Evolutionary conservation across 2,329 filamentous ascomycete genomes (phyloP), one percentile per base, ranked within the genome.

Genomic region (Penicillium hordei): DNA sequence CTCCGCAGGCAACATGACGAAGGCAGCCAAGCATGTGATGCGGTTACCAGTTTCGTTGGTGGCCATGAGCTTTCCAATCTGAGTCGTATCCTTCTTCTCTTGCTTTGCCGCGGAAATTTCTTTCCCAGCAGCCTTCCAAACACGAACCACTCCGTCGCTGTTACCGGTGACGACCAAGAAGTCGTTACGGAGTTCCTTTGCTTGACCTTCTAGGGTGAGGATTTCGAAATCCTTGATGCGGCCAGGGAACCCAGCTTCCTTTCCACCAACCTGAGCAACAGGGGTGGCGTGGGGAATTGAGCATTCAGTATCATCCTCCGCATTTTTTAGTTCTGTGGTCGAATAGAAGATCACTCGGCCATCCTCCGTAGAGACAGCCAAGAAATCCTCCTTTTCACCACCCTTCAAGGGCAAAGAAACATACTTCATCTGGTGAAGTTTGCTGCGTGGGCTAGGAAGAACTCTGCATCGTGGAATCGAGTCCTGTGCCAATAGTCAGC

Each of bases 171-270:
- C 80, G 42, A 96, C 74, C 59, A 89, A 78, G 57, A 82, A 82
- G 60, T 70, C 77, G 38, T 72, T 62, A n/a, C 52, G 59, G 48
- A 61, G 52, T 45, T 72, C 69, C 52, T 67, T 68, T 8, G 65
- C 61, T 65, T 56, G 75, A 68, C 57, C 75, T 63, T 61, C 77
- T 2, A 81, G 58, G 13, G 75, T 70, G 48, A 94, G 67, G 34
- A 92, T 76, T 58, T 86, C 83, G 73, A 97, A 97, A 70, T 96
- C 93, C 78, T 97, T 99, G 73, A 97, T 87, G 51, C 94, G 86
- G 12, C 86, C 83, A 3, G 78, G 76, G 49, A 94, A 82, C 0
- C 87, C 88, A 2, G 81, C 82, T 31, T 84, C 81, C 64, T 84
- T 86, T 13, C 93, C 93, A 40, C 93, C 93, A 12, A 97, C 72